These are phyloP conservation scores for Huntiella bhutanensis DNA, from an alignment of 2,329 filamentous ascomycete genomes.

Conservation along the genomic window DNA sequence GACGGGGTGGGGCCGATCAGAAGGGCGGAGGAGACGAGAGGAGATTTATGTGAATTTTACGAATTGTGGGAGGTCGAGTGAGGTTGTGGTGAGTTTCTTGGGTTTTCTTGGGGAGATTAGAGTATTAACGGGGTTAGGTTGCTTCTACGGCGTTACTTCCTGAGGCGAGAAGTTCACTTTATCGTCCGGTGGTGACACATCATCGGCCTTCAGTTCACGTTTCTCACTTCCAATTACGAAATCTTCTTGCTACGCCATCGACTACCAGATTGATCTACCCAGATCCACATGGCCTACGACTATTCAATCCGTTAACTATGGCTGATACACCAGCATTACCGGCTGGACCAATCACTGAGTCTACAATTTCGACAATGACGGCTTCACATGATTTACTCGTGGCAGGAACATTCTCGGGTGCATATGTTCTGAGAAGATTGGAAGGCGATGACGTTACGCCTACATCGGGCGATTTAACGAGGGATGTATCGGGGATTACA, in stretches of 20 bases:
- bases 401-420: conserved; percentile 38
- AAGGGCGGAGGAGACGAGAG: conserved; percentile 29
- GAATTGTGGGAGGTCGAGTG: conserved; percentile 22
- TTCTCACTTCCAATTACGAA: conserved; percentile 48
- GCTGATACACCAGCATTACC: conserved; percentile 26
- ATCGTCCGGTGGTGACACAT: too few relatives aligned
- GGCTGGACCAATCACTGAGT: conserved; percentile 22
- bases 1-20: conserved; percentile 30
- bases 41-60: conserved; percentile 38
- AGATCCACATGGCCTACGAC: conserved; percentile 27
- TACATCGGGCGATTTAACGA: conserved; percentile 26
- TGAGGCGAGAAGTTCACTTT: too few relatives aligned
- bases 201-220: conserved; percentile 25
- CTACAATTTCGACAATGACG: conserved; percentile 31
- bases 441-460: conserved; percentile 18
- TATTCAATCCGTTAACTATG: conserved; percentile 32
- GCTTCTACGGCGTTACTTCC: too few relatives aligned
- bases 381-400: conserved; percentile 36
- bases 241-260: conserved; percentile 38
- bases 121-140: too few relatives aligned
- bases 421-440: conserved; percentile 31
- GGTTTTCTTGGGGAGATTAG: too few relatives aligned
- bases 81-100: too few relatives aligned
- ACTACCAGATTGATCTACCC: conserved; percentile 39
- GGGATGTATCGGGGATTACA: conserved; percentile 35